Percentiles rank a stretch among this genome's conserved stretches.
Evolutionary conservation across 2,329 filamentous ascomycete genomes (phyloP).

Genomic region (Botrytis paeoniae): DNA sequence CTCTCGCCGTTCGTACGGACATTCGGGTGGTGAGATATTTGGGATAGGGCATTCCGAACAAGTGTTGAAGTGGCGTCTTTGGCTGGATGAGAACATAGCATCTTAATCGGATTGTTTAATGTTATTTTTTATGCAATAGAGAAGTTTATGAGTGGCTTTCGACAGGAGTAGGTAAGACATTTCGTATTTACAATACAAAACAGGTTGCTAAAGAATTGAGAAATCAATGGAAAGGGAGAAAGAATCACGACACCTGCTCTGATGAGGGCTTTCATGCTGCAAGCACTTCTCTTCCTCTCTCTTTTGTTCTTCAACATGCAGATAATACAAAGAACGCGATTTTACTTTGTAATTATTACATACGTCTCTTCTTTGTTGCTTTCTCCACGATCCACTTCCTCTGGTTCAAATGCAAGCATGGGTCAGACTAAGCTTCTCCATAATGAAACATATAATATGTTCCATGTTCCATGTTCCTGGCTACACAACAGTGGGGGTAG

Average conservation of each 20-base stretch:
- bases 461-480: neutral
- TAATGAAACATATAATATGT: neutral
- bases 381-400: neutral
- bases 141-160: neutral
- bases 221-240: neutral
- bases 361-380: neutral
- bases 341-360: neutral
- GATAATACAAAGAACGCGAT: neutral
- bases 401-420: neutral
- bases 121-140: no score
- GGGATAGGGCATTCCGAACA: neutral
- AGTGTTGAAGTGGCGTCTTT: neutral
- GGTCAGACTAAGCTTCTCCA: neutral
- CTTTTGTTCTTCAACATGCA: neutral
- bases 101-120: neutral
- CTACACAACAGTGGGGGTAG: neutral
- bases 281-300: neutral
- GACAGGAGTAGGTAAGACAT: neutral
- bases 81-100: neutral
- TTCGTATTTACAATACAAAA: neutral
- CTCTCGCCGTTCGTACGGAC: neutral
- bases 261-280: neutral
- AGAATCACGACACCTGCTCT: neutral
- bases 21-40: neutral
- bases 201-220: neutral